Evolutionary conservation across 495 filamentous ascomycete genomes (phyloP).

Genomic region (Daldinia bambusicola): DNA sequence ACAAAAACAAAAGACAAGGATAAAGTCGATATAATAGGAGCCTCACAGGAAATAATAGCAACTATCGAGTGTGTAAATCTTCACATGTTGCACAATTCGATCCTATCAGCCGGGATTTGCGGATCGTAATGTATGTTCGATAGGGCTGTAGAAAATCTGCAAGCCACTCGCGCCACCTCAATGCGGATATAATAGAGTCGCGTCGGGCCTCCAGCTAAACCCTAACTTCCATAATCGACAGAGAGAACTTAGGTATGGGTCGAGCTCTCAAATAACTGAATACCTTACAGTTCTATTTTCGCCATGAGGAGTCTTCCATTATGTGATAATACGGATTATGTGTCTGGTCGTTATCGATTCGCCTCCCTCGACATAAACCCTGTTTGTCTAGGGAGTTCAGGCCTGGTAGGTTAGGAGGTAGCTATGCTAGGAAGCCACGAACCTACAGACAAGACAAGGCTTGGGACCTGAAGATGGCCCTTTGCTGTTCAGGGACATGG

Average conservation of each 20-base stretch:
- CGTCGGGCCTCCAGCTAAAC: background rate
- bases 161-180: conserved; percentile 1
- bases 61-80: background rate
- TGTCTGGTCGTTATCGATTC: background rate
- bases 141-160: background rate
- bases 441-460: background rate
- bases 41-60: background rate
- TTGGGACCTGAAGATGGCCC: background rate
- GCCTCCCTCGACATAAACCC: background rate
- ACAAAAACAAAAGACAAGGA: no score
- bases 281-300: background rate
- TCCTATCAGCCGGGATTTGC: background rate
- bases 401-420: background rate
- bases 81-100: background rate
- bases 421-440: background rate
- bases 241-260: background rate
- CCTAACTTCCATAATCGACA: background rate
- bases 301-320: background rate
- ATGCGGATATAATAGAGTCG: background rate
- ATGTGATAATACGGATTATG: background rate
- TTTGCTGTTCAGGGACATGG: background rate
- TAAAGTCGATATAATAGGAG: background rate
- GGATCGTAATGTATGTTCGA: background rate
- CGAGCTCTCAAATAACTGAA: background rate
- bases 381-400: background rate